Evolutionary conservation across 1,284 basidiomycete species (phyloP).

Genomic region (Lentinula novae-zelandiae): DNA sequence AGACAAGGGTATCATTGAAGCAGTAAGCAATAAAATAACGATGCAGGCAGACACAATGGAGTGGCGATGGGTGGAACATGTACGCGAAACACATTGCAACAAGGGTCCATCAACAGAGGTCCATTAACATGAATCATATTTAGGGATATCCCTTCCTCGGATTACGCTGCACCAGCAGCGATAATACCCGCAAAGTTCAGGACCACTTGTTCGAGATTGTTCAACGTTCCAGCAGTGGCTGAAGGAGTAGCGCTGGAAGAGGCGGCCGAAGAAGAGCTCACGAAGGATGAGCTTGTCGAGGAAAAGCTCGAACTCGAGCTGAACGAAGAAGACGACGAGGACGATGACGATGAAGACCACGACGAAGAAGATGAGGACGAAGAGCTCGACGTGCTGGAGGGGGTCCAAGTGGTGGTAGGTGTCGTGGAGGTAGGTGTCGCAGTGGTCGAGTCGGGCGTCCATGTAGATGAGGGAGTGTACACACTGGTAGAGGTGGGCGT

Average conservation of each 20-base stretch:
- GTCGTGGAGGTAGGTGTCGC: slow-evolving; percentile 22
- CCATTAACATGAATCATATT: background rate
- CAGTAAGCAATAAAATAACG: slow-evolving; percentile 1
- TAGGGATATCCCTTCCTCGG: background rate
- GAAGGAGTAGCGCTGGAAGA: slow-evolving; percentile 1
- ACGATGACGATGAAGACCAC: slow-evolving; percentile 3
- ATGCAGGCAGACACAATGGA: background rate
- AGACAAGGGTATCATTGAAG: slow-evolving; percentile 4
- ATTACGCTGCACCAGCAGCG: background rate
- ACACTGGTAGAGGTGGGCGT: slow-evolving; percentile 16
- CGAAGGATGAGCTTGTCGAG: slow-evolving; percentile 13
- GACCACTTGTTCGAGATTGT: slow-evolving; percentile 1
- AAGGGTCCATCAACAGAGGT: background rate
- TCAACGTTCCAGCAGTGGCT: slow-evolving; percentile 4
- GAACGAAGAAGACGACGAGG: slow-evolving; percentile 19
- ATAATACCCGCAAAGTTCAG: slow-evolving; percentile 1
- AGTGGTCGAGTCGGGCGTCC: slow-evolving; percentile 17
- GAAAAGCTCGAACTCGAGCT: slow-evolving; percentile 16
- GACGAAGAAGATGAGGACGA: slow-evolving; percentile 16
- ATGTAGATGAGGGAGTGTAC: slow-evolving; percentile 19
- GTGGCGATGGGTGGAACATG: background rate
- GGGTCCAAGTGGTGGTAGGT: slow-evolving; percentile 17
- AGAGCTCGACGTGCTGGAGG: slow-evolving; percentile 19
- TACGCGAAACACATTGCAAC: background rate
- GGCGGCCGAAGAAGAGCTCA: slow-evolving; percentile 15